Evolutionary conservation across 73 alveolate species (phyloP), one percentile per base, ranked within the genome.

Genomic region (Strombidium stylifer): DNA sequence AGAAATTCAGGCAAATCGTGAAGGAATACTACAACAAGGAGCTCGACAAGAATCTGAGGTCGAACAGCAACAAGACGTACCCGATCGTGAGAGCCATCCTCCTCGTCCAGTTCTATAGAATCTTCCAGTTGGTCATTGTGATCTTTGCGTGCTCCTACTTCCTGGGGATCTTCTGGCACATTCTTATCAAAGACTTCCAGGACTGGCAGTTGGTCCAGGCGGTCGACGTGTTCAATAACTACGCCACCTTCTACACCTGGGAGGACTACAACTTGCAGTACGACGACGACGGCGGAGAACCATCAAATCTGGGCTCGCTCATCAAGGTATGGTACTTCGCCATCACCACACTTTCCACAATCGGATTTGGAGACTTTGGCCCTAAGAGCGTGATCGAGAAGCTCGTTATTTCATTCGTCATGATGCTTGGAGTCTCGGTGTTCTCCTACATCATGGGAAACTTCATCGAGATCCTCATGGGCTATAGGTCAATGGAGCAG

Each of bases 391-490:
- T 82, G 47, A 64, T 68, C 15, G 97, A 90, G 62, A 90, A 81
- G 53, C 74, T 90, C 11, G 74, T 90, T 52, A 94, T 89, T 26
- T 81, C 86, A 37, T 56, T 86, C 8, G 81, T 90, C 46, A 90
- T 90, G 95, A 52, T 90, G 49, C 39, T 78, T 20, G 97, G 97
- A 14, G 95, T 90, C 24, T 90, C 97, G 15, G 78, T 90, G 82
- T 90, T 90, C 80, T 86, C 97, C 11, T 85, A 86, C 73, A 91
- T 90, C 27, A 90, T 90, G 97, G 84, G 92, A 0, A 84, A 64
- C 39, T 90, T 86, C 57, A 75, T 81, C 15, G 94, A 82, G 32
- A 89, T 86, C 57, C 90, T 86, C 45, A 77, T 83, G 24, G 87
- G 77, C 65, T 67, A 90, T 60, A 65, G 86, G 66, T 73, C 85